phyloP scores from a whole-genome alignment of 495 filamentous ascomycete genomes.

The Saxispiralis lemnorum region DNA sequence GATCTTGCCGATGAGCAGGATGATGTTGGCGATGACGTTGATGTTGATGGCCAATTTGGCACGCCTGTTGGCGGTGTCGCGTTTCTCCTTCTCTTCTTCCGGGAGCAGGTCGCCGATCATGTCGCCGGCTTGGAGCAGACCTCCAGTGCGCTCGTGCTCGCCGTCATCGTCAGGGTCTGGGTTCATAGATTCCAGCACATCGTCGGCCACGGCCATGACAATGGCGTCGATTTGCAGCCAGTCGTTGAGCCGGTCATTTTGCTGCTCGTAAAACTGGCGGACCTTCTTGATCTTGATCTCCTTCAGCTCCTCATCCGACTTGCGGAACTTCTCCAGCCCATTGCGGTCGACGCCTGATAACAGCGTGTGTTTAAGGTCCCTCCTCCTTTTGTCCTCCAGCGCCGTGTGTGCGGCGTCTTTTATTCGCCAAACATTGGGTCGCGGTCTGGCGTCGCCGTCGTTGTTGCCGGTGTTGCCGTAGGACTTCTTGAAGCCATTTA shows the following conservation, averaged over 20 bases:
- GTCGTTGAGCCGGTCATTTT: conserved; percentile 33
- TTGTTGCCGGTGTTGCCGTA: neutral
- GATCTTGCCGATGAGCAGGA: conserved; percentile 28
- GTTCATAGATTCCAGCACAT: conserved; percentile 35
- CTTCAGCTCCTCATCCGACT: conserved; percentile 30
- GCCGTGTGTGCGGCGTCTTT: conserved; percentile 12
- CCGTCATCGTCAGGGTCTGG: conserved; percentile 36
- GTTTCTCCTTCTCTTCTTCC: conserved; percentile 29
- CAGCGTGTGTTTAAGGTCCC: conserved; percentile 29
- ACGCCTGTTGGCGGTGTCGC: conserved; percentile 22
- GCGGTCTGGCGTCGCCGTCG: conserved; percentile 3
- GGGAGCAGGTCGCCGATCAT: conserved; percentile 31
- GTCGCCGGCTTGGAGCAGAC: conserved; percentile 24
- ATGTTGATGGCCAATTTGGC: conserved; percentile 37
- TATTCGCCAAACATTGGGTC: conserved; percentile 9
- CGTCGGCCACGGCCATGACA: conserved; percentile 32
- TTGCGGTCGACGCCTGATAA: conserved; percentile 28
- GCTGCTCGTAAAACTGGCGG: conserved; percentile 29
- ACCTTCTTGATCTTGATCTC: conserved; percentile 32
- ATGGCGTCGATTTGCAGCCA: conserved; percentile 36
- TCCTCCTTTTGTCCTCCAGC: conserved; percentile 9
- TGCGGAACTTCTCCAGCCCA: conserved; percentile 27
- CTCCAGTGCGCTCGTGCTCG: conserved; percentile 25
- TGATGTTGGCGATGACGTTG: conserved; percentile 32
- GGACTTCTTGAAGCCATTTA: neutral